Evolutionary conservation across 2,329 filamentous ascomycete species (phyloP).

Genomic region (Chaetomium globosum): DNA sequence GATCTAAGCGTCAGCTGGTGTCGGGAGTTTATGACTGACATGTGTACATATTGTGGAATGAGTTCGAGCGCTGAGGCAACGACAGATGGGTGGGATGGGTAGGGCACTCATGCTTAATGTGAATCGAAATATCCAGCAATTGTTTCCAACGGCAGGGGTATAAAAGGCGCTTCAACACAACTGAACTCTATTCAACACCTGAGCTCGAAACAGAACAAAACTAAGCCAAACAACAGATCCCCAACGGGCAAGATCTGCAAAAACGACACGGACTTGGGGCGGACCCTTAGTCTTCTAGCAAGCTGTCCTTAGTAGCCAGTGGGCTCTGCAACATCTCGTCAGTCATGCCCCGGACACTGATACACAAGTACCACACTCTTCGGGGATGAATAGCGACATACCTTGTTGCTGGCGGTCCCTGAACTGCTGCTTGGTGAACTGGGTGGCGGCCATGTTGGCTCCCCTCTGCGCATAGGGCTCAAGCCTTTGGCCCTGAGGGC

Average conservation of each 20-base stretch:
- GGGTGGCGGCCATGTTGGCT: background rate
- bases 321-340: background rate
- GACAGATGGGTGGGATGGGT: background rate
- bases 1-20: conserved; percentile 7
- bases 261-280: background rate
- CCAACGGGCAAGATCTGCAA: background rate
- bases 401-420: background rate
- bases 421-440: background rate
- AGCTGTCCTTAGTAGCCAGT: background rate
- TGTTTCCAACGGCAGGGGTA: background rate
- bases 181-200: background rate
- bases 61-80: background rate
- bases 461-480: background rate
- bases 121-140: background rate
- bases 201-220: background rate
- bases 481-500: background rate
- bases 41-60: background rate
- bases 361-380: background rate
- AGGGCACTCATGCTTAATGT: background rate
- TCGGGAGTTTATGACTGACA: conserved; percentile 7
- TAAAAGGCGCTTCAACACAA: background rate
- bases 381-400: background rate
- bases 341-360: background rate
- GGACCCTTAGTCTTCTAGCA: background rate
- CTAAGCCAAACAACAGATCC: background rate